Base-by-base conservation (phyloP, 2,329 filamentous ascomycete species). In the Pseudogymnoascus sp. region DNA sequence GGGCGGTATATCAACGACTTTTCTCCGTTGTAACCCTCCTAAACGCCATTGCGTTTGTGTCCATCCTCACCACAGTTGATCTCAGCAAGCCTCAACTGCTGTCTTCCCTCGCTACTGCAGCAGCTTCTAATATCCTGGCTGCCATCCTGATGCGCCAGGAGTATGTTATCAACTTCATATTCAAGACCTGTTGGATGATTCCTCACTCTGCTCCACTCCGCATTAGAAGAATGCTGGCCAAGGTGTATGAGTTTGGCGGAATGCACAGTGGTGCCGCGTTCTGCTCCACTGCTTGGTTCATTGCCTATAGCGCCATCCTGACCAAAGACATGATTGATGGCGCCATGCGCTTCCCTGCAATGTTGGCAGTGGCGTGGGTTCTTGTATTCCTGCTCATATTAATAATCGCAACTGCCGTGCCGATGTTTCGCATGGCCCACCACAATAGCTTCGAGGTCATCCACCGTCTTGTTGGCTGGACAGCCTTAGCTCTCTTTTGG, bases 401-500 rank as follows among this genome's bases (percentile, higher is more conserved):
- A 61, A 73, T 81, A 57, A 67, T 75, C 47, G 57, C n/a, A 13
- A 77, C 79, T 40, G 80, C 83, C 1, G 75, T 81, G 64, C 83
- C 82, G 10, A 68, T 64, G 8, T 73, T 85, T 60, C 79, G 83
- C 5, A 69, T 73, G 62, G 74, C 73, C 62, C 74, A 71, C 58
- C 83, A 85, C 70, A 79, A 86, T 68, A 74, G 75, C 50, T 85
- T 84, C 70, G 83, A 85, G 70, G 70, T 77, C 50, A 76, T 78
- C 26, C 83, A 85, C 70, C 80, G 83, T 59, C 84, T 80, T 67
- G 78, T 73, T 9, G 83, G 81, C 13, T 85, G 82, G 82, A 69
- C 74, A 8, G 72, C 79, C 1, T 69, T 85, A 5, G 73, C 67
- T 10, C 67, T 83, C 17, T 79, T 84, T 64, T 79, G 81, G 73